Base-by-base conservation (phyloP, 805 yeast species). In the Candida nonsorbophila region DNA sequence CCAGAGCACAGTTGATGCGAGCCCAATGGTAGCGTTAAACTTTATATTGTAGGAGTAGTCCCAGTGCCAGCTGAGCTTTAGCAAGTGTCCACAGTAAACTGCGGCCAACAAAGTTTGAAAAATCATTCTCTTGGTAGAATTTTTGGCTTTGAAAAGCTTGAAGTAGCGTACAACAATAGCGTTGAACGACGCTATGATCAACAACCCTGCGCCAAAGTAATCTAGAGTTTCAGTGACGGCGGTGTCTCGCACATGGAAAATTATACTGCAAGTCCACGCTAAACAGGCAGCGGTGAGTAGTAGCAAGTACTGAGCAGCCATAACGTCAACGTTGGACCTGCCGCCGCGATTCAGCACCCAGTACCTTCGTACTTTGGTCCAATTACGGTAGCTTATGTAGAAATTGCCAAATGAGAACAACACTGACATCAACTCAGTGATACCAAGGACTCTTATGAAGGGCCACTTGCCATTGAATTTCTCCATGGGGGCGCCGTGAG, bases 381-480 rank as follows among this genome's bases (percentile, higher is more conserved):
- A 38, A 33, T 53, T 59, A 15, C 28, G 33, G 32, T 50, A 57
- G 38, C 60, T 59, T 28, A 54, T 53, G 24, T 48, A 45, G n/a
- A 62, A 49, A 32, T 64, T 64, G 7, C 53, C 58, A 13, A 56
- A 14, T 7, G 66, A 58, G 31, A 64, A 61, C 5, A 62, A 17
- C 9, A 49, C 49, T 22, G 64, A 56, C 20, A 51, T 49, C 16
- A 61, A 17, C 33, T 64, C 70, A 15, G 62, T 59, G 14, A 55
- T 42, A 1, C 67, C 69, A 18, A 53, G 44, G 1, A 62, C 42
- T 17, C 69, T 41, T 5, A 28, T 32, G 29, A 64, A 64, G 4
- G 69, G 69, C 70, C 70, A 64, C 37, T 64, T 64, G 4, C 70
- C 70, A 27, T 48, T 45, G 36, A 62, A 64, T 34, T 64, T 65